Base-by-base conservation (phyloP, 352 stramenopile genomes). In the Pythium brachiatum region DNA sequence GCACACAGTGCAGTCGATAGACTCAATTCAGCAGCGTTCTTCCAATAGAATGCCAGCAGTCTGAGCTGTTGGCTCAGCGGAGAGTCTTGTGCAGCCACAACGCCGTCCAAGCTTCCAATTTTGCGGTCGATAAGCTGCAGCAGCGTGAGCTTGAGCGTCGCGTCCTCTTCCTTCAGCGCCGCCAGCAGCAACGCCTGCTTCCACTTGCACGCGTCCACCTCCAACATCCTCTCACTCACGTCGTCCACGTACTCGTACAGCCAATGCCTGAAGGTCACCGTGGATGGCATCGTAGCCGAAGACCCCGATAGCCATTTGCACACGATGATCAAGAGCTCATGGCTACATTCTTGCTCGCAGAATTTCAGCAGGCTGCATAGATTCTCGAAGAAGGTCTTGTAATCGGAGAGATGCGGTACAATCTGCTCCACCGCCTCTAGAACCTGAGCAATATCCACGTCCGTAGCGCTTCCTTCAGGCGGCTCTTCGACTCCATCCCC, bases 391-490 rank as follows among this genome's bases (percentile, higher is more conserved):
- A 81, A 39, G 0, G 60, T 54, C 63, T 69, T 82, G 65, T 83
- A 86, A 65, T 83, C 75, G 27, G 70, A 65, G 23, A 88, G 54
- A 46, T 76, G 53, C 55, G 78, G 76, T 73, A 88, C 70, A 0
- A 86, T 57, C 0, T 38, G 54, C 9, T 72, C 66, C 12, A 88
- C 56, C 1, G 62, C 66, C 2, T 43, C 27, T 9, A 81, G 13
- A 4, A 64, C 34, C 52, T 32, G 23, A 21, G 44, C 21, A 8
- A 9, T 7, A 7, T 26, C 20, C 5, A 8, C 13, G 2, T 7
- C 13, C n/a, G n/a, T 15, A 11, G n/a, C 39, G 44, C 21, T 32
- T 23, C 2, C 15, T 7, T 6, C 9, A 2, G 20, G 12, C 12
- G 32, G 21, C 44, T 18, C 13, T 21, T 31, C 44, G 8, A 20